phyloP scores from a whole-genome alignment of 2,329 filamentous ascomycete genomes.

The Exophiala spinifera region DNA sequence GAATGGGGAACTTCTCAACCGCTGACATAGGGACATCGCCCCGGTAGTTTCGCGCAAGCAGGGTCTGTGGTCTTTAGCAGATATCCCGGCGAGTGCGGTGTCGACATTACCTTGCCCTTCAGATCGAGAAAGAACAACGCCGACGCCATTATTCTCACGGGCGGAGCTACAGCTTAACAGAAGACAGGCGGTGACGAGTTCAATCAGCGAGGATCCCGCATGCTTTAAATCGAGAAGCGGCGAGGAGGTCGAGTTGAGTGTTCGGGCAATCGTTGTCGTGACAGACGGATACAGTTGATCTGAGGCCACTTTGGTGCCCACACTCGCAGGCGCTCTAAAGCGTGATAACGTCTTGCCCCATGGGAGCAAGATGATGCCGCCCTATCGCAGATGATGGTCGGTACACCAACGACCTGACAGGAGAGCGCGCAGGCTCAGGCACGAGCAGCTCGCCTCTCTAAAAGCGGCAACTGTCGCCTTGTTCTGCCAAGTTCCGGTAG shows the following conservation, averaged over 20 bases:
- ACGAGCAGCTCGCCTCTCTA: no score
- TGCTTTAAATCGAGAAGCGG: not conserved
- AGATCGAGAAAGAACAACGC: slow-evolving; percentile 98
- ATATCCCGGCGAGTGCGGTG: not conserved
- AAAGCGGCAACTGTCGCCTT: not conserved
- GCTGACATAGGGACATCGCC: slow-evolving; percentile 99
- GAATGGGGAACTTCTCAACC: slow-evolving; percentile 93
- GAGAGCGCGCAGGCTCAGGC: no score
- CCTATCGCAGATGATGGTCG: no score
- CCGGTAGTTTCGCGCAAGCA: slow-evolving; percentile 95
- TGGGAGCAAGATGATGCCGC: no score
- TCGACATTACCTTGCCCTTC: slow-evolving; percentile 83
- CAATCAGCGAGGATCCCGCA: not conserved
- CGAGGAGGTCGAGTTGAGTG: no score
- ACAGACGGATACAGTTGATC: not conserved
- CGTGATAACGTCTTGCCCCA: no score
- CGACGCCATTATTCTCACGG: slow-evolving; percentile 76
- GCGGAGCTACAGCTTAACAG: not conserved
- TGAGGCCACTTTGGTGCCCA: no score
- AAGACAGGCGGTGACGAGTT: not conserved
- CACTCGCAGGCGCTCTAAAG: no score
- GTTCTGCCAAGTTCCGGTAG: slow-evolving; percentile 7
- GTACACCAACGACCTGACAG: no score
- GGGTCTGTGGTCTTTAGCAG: slow-evolving; percentile 62
- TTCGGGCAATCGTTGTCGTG: not conserved